Conservation (phyloP, 2,329 filamentous ascomycete genomes). For the Anisogramma anomala region DNA sequence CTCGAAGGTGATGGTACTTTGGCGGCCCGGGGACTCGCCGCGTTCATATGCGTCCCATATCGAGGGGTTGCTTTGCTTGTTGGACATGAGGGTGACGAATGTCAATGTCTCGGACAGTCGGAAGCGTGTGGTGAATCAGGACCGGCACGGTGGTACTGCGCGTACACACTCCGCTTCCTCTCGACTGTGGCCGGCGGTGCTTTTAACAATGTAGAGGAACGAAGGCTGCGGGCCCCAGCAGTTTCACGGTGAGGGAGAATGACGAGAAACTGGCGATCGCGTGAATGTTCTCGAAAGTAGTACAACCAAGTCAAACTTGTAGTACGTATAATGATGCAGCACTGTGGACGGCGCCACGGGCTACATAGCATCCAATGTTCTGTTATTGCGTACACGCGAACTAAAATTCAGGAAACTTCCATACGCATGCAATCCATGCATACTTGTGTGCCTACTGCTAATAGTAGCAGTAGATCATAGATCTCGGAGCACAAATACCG, state of each 20-base stretch:
- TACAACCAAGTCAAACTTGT: background rate
- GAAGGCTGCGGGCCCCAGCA: background rate
- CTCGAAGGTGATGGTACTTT: slow-evolving; percentile 32
- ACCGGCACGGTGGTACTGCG: background rate
- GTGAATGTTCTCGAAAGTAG: background rate
- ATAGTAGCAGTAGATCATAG: no score
- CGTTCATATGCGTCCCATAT: slow-evolving; percentile 38
- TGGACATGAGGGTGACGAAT: slow-evolving; percentile 8
- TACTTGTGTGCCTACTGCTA: background rate
- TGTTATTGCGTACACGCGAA: background rate
- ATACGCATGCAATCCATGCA: background rate
- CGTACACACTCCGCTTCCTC: background rate
- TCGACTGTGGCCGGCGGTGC: background rate
- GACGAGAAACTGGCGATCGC: background rate
- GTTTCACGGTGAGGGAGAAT: background rate
- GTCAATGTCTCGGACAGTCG: background rate
- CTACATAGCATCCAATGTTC: background rate
- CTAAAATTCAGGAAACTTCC: background rate
- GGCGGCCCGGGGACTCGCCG: slow-evolving; percentile 27
- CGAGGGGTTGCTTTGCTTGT: slow-evolving; percentile 24
- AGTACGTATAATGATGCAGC: slow-evolving; percentile 10
- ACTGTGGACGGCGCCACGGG: background rate
- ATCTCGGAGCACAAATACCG: background rate
- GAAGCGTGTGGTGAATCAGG: background rate
- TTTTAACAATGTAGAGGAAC: background rate